These are phyloP conservation scores for Trichosporon inkin DNA, from an alignment of 1,284 basidiomycete genomes.

Conservation along the genomic window DNA sequence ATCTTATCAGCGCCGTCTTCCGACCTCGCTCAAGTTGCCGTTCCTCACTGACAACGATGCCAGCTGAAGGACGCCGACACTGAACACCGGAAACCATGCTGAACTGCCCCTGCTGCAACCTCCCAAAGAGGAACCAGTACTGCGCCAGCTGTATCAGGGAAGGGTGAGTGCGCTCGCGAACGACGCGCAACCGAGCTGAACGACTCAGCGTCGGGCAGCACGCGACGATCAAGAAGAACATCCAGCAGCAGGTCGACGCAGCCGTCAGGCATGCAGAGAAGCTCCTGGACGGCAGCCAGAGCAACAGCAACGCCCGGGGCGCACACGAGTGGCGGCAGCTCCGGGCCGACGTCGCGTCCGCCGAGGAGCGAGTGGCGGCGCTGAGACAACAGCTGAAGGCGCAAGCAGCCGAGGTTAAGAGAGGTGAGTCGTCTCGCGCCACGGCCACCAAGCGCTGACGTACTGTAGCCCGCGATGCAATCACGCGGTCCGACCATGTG, in stretches of 20 bases:
- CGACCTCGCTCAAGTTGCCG: neutral
- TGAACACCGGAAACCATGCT: neutral
- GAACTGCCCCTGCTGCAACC: constrained; percentile 32
- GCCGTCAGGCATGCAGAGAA: constrained; percentile 19
- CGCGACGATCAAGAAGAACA: constrained; percentile 13
- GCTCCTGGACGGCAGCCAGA: constrained; percentile 19
- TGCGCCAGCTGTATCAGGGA: constrained; percentile 34
- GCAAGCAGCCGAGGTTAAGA: constrained; percentile 13
- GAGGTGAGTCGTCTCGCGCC: constrained; percentile 12
- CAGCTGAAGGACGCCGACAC: neutral
- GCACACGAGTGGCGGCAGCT: constrained; percentile 32
- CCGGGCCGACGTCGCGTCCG: constrained; percentile 31
- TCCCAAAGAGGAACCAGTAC: constrained; percentile 26
- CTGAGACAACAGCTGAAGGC: constrained; percentile 20
- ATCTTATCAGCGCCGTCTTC: constrained; percentile 5
- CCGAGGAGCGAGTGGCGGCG: constrained; percentile 23
- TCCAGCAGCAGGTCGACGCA: constrained; percentile 17
- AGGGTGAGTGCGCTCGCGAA: constrained; percentile 28
- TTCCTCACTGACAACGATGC: neutral
- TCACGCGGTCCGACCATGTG: neutral
- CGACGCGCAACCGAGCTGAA: neutral
- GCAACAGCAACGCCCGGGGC: neutral
- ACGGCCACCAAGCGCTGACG: neutral
- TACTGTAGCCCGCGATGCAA: constrained; percentile 9
- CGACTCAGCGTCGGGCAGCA: constrained; percentile 21